These are phyloP conservation scores for Phaseolus lunatus DNA, from an alignment of 306 rosid genomes.

Conservation along the genomic window DNA sequence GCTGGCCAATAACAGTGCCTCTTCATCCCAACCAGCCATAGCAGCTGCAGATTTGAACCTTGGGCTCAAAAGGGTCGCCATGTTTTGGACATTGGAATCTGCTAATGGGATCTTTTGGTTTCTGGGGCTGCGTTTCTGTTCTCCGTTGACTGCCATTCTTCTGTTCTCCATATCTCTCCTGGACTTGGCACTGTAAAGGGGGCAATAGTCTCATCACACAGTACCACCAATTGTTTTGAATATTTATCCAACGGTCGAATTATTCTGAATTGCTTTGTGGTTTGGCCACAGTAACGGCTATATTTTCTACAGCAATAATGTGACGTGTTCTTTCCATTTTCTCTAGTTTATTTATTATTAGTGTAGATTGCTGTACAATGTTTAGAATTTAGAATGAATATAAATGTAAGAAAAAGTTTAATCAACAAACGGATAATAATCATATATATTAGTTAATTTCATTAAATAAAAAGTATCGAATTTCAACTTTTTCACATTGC, in stretches of 20 bases:
- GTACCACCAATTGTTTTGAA: not conserved
- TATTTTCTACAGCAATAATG: not conserved
- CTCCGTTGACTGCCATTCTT: constrained; percentile 63
- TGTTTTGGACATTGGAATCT: constrained; percentile 46
- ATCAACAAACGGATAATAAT: not conserved
- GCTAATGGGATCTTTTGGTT: constrained; percentile 36
- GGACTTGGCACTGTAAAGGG: not conserved
- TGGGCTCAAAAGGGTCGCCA: constrained; percentile 61
- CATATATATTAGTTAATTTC: not conserved
- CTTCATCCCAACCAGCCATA: constrained; percentile 99
- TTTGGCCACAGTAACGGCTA: constrained; percentile 60
- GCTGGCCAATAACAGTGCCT: constrained; percentile 71
- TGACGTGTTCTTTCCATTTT: not conserved
- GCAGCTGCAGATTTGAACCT: constrained; percentile 91
- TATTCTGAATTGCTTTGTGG: constrained; percentile 35
- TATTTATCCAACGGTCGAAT: constrained; percentile 53
- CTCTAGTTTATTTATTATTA: not conserved
- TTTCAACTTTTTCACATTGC: not conserved
- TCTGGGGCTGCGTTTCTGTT: constrained; percentile 46
- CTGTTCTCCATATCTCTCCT: not conserved
- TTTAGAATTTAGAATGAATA: not conserved
- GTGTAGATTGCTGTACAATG: not conserved
- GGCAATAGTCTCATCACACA: not conserved
- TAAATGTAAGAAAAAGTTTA: not conserved
- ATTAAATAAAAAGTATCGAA: not conserved